Evolutionary conservation across 1,139 yeast species (phyloP).

Genomic region (Lodderomyces metapsilosis): DNA sequence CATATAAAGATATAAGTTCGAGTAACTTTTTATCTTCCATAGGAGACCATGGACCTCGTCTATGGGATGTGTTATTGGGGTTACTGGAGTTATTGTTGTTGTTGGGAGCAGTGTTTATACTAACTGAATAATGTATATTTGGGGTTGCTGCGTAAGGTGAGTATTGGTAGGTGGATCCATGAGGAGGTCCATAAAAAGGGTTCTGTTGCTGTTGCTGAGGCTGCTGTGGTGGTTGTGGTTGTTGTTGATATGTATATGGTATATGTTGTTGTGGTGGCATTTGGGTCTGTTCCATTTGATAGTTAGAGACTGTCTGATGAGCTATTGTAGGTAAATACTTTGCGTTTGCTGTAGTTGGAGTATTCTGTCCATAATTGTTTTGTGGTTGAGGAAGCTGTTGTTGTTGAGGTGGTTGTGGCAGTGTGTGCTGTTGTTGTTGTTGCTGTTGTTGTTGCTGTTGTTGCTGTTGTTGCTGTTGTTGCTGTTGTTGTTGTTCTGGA

Average conservation of each 20-base stretch:
- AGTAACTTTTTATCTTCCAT: slow-evolving; percentile 75
- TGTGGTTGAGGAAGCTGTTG: neutral
- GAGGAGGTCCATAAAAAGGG: neutral
- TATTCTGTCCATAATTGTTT: too few relatives aligned
- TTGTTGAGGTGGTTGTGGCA: slow-evolving; percentile 2
- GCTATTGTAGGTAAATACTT: neutral
- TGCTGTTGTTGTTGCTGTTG: slow-evolving; percentile 5
- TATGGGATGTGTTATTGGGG: slow-evolving; percentile 11
- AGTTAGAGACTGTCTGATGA: neutral
- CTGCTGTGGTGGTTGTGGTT: neutral
- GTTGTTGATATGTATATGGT: neutral
- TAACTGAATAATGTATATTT: neutral
- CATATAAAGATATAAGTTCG: slow-evolving; percentile 67
- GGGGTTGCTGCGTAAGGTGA: neutral
- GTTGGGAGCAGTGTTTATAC: neutral
- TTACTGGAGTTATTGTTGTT: slow-evolving; percentile 2
- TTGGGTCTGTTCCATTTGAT: slow-evolving; percentile 1
- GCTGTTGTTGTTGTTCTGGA: neutral
- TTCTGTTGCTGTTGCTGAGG: neutral
- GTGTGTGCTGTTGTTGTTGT: slow-evolving; percentile 5
- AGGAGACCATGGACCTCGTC: slow-evolving; percentile 89
- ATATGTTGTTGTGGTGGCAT: neutral
- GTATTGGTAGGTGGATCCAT: neutral
- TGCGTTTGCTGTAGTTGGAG: slow-evolving; percentile 1
- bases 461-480: slow-evolving; percentile 1